Evolutionary conservation across 1,284 basidiomycete genomes (phyloP), one percentile per base, ranked within the genome.

Genomic region (Cystobasidiaceae sp.): DNA sequence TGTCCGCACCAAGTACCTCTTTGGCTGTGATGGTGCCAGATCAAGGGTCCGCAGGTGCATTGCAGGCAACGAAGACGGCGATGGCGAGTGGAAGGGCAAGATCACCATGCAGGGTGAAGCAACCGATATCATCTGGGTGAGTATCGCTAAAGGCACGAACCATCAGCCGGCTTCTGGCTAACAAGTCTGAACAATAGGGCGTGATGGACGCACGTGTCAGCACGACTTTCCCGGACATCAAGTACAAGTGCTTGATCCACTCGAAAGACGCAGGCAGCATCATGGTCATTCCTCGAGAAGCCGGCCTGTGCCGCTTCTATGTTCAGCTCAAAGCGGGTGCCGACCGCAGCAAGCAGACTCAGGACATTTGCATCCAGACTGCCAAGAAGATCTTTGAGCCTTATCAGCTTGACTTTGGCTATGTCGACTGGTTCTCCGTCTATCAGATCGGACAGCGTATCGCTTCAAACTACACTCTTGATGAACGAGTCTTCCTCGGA

Each of bases 311-410:
- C 5, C 68, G 74, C n/a, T 70, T 75, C 44, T 75, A 75, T 69
- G 73, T 75, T 21, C 74, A 75, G 63, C 68, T 75, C 23, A 67
- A 74, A 51, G 63, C 48, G 21, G 51, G 39, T 43, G 50, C 49
- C 48, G 71, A 70, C 27, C 68, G 72, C 13, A 69, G 72, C 63
- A 74, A 75, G 67, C 75, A 77, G 17, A 76, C 75, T 4, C 71
- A 72, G 25, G 72, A 74, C 43, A 73, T 76, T 59, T 77, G 76
- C 67, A 76, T 76, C 71, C 67, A 71, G 46, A 73, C 74, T 41
- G 78, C 78, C 27, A 70, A 73, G 63, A 75, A 78, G 69, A 79
- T 79, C 50, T 78, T 77, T n/a, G 63, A 74, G 54, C 78, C 78
- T 13, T 78, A 74, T 74, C 68, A 76, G 41, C 73, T 78, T 46